Evolutionary conservation across 2,329 filamentous ascomycete species (phyloP), one percentile per base, ranked within the genome.

Genomic region (Colletotrichum sp.): DNA sequence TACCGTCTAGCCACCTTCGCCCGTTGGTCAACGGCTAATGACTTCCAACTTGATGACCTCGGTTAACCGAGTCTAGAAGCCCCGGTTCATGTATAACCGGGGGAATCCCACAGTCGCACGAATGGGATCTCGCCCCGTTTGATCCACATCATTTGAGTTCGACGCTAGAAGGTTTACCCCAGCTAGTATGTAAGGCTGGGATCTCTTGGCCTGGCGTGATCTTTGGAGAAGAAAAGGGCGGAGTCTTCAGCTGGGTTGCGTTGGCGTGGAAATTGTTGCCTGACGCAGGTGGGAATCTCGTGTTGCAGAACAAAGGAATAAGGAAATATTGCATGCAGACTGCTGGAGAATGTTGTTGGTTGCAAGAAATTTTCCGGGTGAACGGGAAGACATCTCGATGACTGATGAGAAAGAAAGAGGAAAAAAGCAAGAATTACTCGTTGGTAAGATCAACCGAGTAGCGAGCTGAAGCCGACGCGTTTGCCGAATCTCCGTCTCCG

Each of bases 61-160:
- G 68, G 55, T 26, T 72, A 55, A 68, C 16, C 16, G 32, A 57
- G 30, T 21, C 61, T 66, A n/a, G 61, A 43, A 30, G 52, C 24
- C 39, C 48, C 30, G 21, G 71, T 21, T 65, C n/a, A 59, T 59
- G 32, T n/a, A 32, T 13, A 60, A 14, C 67, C 32, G 34, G 67
- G 70, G 63, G 59, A 18, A 16, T n/a, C 12, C 24, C 14, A 16
- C 9, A 72, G 30, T 63, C 59, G 66, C 71, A 34, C 71, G 21
- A 74, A 71, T 74, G 32, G 71, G 69, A 73, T 72, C 10, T 21
- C 43, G 28, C 67, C 70, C 69, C 57, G 69, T 39, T 10, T 12
- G 12, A 39, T 30, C 39, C 57, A 21, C 63, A 52, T 14, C 13
- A 36, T 68, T 68, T 64, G 69, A 57, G 64, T 64, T 72, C 68